phyloP scores from a whole-genome alignment of 768 basidiomycete genomes.

The Tricholoma hemisulphureum region DNA sequence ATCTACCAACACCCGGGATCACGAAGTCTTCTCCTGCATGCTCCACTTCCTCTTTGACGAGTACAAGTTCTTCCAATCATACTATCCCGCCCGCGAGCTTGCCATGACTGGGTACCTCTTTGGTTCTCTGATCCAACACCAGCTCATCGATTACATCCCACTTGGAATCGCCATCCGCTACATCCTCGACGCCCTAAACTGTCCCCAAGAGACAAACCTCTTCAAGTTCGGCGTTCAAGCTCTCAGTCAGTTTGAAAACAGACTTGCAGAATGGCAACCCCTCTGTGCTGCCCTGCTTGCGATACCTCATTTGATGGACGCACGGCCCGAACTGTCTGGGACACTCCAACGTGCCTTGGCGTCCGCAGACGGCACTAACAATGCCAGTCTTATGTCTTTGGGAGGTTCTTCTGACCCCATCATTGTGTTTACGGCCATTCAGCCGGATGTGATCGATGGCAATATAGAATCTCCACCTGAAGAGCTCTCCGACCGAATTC shows the following conservation, averaged over 20 bases:
- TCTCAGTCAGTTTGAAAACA: slow-evolving; percentile 79
- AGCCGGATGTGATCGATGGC: slow-evolving; percentile 63
- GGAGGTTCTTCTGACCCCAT: slow-evolving; percentile 38
- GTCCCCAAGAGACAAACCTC: slow-evolving; percentile 86
- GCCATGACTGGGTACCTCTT: slow-evolving; percentile 96
- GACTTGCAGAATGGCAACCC: slow-evolving; percentile 89
- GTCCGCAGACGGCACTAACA: slow-evolving; percentile 47
- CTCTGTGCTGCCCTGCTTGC: slow-evolving; percentile 85
- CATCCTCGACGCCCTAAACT: slow-evolving; percentile 89
- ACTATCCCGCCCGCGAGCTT: slow-evolving; percentile 90
- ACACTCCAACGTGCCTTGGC: slow-evolving; percentile 70
- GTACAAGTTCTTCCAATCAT: slow-evolving; percentile 98
- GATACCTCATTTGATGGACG: slow-evolving; percentile 84
- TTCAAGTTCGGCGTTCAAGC: slow-evolving; percentile 97
- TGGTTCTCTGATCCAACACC: slow-evolving; percentile 91
- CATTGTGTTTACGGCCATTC: slow-evolving; percentile 75
- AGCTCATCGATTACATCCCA: slow-evolving; percentile 90
- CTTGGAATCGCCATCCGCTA: slow-evolving; percentile 96
- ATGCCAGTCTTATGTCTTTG: slow-evolving; percentile 34
- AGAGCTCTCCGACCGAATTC: slow-evolving; percentile 86
- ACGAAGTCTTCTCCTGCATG: slow-evolving; percentile 99
- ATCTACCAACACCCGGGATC: slow-evolving; percentile 79
- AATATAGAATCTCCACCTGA: slow-evolving; percentile 73
- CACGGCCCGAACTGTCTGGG: slow-evolving; percentile 76
- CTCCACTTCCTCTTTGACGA: slow-evolving; percentile 99